phyloP scores from a whole-genome alignment of 768 basidiomycete species.

The Infundibulicybe gibba region DNA sequence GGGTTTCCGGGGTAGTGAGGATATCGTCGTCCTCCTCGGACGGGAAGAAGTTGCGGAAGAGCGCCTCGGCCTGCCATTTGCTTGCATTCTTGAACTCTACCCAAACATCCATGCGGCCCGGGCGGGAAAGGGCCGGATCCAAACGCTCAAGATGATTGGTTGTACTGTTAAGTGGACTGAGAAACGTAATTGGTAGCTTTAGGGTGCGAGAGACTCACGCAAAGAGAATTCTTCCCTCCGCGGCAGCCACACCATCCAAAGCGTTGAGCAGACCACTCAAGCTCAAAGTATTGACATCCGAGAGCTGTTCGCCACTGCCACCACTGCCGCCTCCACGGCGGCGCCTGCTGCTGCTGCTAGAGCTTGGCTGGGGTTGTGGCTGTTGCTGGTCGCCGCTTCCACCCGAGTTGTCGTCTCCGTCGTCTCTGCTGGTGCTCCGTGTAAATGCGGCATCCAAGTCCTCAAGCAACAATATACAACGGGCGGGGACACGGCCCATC shows the following conservation, averaged over 20 bases:
- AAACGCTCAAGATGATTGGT: constrained; percentile 91
- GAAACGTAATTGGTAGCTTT: constrained; percentile 1
- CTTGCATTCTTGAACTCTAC: constrained; percentile 87
- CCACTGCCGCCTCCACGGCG: constrained; percentile 28
- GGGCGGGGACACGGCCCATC: constrained; percentile 83
- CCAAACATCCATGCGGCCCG: constrained; percentile 92
- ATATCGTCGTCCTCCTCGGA: constrained; percentile 50
- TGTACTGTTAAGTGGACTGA: constrained; percentile 41
- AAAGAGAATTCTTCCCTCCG: constrained; percentile 85
- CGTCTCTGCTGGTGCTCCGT: constrained; percentile 66
- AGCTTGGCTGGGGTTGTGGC: constrained; percentile 1
- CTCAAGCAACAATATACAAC: constrained; percentile 84
- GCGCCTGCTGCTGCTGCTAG: constrained; percentile 11
- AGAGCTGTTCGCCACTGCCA: constrained; percentile 51
- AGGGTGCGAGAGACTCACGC: constrained; percentile 61
- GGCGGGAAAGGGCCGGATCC: constrained; percentile 88
- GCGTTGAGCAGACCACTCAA: constrained; percentile 82
- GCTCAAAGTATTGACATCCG: constrained; percentile 78
- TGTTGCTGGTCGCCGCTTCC: constrained; percentile 16
- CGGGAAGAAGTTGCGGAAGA: constrained; percentile 92
- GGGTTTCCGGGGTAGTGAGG: constrained; percentile 25
- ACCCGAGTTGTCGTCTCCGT: constrained; percentile 31
- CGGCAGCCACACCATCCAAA: constrained; percentile 82
- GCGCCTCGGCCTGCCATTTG: constrained; percentile 79
- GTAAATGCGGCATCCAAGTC: constrained; percentile 91